These are phyloP conservation scores for Trichoderma sp. DNA, from an alignment of 2,329 filamentous ascomycete genomes.

Conservation along the genomic window DNA sequence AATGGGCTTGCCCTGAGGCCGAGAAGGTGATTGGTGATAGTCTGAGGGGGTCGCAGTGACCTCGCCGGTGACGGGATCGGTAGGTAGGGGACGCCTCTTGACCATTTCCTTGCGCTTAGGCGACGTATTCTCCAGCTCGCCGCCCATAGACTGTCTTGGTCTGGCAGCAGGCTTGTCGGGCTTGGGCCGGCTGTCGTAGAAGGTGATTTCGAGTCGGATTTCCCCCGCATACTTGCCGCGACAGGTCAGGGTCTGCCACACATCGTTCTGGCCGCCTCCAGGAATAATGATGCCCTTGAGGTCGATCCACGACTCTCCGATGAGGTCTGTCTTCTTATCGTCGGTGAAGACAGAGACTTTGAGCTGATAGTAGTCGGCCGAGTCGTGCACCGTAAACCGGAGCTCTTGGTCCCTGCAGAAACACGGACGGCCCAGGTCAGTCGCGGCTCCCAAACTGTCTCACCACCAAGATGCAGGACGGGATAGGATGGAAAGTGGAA, in stretches of 20 bases:
- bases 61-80: slow-evolving; percentile 66
- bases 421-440: background rate
- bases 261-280: slow-evolving; percentile 89
- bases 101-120: slow-evolving; percentile 58
- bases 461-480: background rate
- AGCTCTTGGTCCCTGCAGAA: slow-evolving; percentile 86
- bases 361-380: slow-evolving; percentile 90
- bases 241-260: slow-evolving; percentile 85
- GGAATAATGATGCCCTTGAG: slow-evolving; percentile 75
- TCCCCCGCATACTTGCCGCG: slow-evolving; percentile 95
- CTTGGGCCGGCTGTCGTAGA: slow-evolving; percentile 86
- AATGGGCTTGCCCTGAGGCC: slow-evolving; percentile 43
- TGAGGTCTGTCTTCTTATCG: slow-evolving; percentile 95
- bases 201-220: slow-evolving; percentile 91
- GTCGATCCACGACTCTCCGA: slow-evolving; percentile 90
- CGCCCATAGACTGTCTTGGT: slow-evolving; percentile 41
- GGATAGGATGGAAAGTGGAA: background rate
- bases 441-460: background rate
- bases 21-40: slow-evolving; percentile 48
- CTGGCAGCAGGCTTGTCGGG: slow-evolving; percentile 65
- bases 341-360: slow-evolving; percentile 98
- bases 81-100: slow-evolving; percentile 80
- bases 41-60: slow-evolving; percentile 37
- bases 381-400: slow-evolving; percentile 93
- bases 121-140: slow-evolving; percentile 37